Conservation (phyloP, 805 yeast genomes). For the Nakazawaea wickerhamii region DNA sequence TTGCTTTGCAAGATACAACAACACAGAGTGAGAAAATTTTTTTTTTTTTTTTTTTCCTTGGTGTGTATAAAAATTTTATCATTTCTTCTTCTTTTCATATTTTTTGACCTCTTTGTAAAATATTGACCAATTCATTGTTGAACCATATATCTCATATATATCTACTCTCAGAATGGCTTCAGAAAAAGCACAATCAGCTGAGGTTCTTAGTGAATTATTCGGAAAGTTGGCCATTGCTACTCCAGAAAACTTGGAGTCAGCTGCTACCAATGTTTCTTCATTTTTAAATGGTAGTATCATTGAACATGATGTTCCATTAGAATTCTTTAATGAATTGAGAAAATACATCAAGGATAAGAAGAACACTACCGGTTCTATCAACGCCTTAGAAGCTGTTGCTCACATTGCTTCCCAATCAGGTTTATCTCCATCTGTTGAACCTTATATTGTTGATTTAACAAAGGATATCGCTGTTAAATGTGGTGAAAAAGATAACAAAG, state of each 20-base stretch:
- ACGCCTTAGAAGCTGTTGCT: slow-evolving; percentile 77
- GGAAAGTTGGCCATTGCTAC: slow-evolving; percentile 87
- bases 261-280: slow-evolving; percentile 85
- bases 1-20: too few species aligned
- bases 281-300: slow-evolving; percentile 95
- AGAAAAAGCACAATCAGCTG: slow-evolving; percentile 58
- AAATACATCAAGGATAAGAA: slow-evolving; percentile 79
- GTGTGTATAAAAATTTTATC: slow-evolving; percentile 1
- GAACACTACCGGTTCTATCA: slow-evolving; percentile 53
- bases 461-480: slow-evolving; percentile 66
- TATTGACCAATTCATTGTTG: slow-evolving; percentile 4
- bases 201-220: slow-evolving; percentile 92
- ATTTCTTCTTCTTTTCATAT: not conserved
- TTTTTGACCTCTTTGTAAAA: not conserved
- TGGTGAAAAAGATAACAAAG: slow-evolving; percentile 85
- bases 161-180: slow-evolving; percentile 34
- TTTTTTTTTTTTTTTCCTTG: slow-evolving; percentile 1
- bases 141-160: slow-evolving; percentile 1
- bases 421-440: slow-evolving; percentile 92
- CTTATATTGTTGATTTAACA: slow-evolving; percentile 79
- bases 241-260: slow-evolving; percentile 74
- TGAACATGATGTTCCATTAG: slow-evolving; percentile 96
- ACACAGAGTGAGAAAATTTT: not conserved
- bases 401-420: slow-evolving; percentile 80
- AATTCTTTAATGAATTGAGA: slow-evolving; percentile 74